These are phyloP conservation scores for Rhinocladiella similis DNA, from an alignment of 2,329 filamentous ascomycete genomes.

Conservation along the genomic window DNA sequence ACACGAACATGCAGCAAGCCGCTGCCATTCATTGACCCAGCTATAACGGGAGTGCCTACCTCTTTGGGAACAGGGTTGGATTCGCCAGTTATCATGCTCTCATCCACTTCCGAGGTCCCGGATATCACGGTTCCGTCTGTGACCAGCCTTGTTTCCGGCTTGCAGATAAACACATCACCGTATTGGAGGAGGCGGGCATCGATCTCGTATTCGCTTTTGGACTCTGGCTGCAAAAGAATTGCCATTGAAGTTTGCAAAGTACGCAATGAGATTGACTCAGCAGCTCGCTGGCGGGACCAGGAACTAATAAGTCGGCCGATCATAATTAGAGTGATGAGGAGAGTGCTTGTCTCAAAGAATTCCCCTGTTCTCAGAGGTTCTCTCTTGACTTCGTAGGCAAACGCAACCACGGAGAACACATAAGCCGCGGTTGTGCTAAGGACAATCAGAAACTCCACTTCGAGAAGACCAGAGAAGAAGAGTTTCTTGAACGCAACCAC, in stretches of 20 bases:
- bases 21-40: conserved; percentile 61
- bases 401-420: conserved; percentile 52
- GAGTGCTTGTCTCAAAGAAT: conserved; percentile 58
- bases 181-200: conserved; percentile 70
- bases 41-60: conserved; percentile 57
- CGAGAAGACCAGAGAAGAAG: conserved; percentile 49
- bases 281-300: conserved; percentile 50
- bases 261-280: conserved; percentile 52
- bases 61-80: conserved; percentile 60
- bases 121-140: conserved; percentile 69
- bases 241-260: conserved; percentile 61
- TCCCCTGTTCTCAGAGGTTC: conserved; percentile 41
- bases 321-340: conserved; percentile 55
- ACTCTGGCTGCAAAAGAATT: conserved; percentile 47
- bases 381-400: conserved; percentile 40
- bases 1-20: conserved; percentile 54
- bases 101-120: conserved; percentile 68
- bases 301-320: conserved; percentile 53
- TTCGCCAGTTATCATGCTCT: conserved; percentile 79
- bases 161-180: conserved; percentile 66
- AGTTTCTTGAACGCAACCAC: conserved; percentile 53
- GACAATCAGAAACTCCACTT: conserved; percentile 57
- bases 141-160: conserved; percentile 59
- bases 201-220: conserved; percentile 50
- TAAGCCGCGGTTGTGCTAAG: conserved; percentile 56